Evolutionary conservation across 345 rosid genomes (phyloP).

Genomic region (Eucalyptus brandiana): DNA sequence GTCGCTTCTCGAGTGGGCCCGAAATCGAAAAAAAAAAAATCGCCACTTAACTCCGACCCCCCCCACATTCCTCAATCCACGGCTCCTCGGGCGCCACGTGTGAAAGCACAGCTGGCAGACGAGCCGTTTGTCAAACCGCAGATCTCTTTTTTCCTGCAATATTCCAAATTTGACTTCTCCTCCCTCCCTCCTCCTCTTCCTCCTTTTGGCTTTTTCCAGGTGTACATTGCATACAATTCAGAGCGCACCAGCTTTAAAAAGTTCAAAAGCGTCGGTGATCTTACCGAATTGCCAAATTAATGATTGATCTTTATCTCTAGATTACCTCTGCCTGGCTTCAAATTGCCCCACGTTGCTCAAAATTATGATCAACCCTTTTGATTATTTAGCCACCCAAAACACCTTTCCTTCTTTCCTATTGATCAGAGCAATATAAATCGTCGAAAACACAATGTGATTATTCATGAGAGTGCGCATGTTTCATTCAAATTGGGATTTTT

Average conservation of each 20-base stretch:
- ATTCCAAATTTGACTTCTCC: not conserved
- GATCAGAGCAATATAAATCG: rapidly evolving
- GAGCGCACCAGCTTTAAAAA: not conserved
- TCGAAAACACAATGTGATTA: rapidly evolving
- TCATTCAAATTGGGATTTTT: not conserved
- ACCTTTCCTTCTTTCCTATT: not conserved
- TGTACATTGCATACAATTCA: not conserved
- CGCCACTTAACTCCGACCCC: not conserved
- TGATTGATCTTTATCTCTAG: not conserved
- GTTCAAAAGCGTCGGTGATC: not conserved
- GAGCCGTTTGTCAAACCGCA: not conserved
- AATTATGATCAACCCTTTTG: not conserved
- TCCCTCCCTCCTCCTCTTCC: no score
- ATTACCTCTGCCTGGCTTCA: not conserved
- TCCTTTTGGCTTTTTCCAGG: not conserved
- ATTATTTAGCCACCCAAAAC: not conserved
- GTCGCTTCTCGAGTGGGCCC: not conserved
- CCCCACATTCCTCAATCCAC: not conserved
- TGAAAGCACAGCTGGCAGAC: not conserved
- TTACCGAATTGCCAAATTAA: not conserved
- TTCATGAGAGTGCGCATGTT: not conserved
- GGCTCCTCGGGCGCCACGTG: not conserved
- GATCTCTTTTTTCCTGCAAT: not conserved
- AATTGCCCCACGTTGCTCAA: not conserved
- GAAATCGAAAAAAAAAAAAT: not conserved